A percentile compares a stretch with the other conserved stretches of the same genome.
phyloP scores from a whole-genome alignment of 1,284 basidiomycete species.

The Cryptococcus depauperatus region DNA sequence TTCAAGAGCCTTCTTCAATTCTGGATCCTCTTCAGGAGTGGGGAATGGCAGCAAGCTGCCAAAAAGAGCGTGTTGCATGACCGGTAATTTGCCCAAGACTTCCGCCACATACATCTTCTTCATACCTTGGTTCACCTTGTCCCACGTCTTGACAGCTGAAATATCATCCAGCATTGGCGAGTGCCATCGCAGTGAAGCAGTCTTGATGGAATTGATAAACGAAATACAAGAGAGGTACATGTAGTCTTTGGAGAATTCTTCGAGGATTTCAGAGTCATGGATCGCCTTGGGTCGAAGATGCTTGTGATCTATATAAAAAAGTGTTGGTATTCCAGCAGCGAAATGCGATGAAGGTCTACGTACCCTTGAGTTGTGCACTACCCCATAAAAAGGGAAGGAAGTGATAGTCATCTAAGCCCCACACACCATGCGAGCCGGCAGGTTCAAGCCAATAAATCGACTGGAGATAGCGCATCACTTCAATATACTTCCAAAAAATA shows the following conservation, averaged over 20 bases:
- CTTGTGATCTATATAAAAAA: slow-evolving; percentile 59
- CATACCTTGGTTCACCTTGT: slow-evolving; percentile 96
- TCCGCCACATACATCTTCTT: slow-evolving; percentile 96
- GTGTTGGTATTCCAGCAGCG: not conserved
- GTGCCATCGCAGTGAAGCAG: slow-evolving; percentile 92
- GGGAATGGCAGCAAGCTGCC: slow-evolving; percentile 68
- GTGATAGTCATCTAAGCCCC: slow-evolving; percentile 97
- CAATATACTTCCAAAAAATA: slow-evolving; percentile 90
- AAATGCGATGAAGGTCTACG: slow-evolving; percentile 13
- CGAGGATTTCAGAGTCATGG: slow-evolving; percentile 84
- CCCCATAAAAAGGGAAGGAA: slow-evolving; percentile 93
- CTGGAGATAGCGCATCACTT: slow-evolving; percentile 83
- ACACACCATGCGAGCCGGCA: slow-evolving; percentile 94
- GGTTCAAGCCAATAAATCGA: slow-evolving; percentile 97
- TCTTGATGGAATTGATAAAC: slow-evolving; percentile 97
- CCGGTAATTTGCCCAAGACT: slow-evolving; percentile 89
- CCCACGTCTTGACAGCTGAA: slow-evolving; percentile 92
- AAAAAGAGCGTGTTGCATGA: slow-evolving; percentile 94
- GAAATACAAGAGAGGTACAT: slow-evolving; percentile 96
- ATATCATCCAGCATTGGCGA: slow-evolving; percentile 99
- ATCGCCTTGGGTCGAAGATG: slow-evolving; percentile 87
- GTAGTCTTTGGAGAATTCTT: slow-evolving; percentile 84
- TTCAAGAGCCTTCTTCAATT: slow-evolving; percentile 38
- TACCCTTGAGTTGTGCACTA: slow-evolving; percentile 61
- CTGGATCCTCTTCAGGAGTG: slow-evolving; percentile 42